phyloP scores from a whole-genome alignment of 495 filamentous ascomycete species.

The Schizothecium vesticola region DNA sequence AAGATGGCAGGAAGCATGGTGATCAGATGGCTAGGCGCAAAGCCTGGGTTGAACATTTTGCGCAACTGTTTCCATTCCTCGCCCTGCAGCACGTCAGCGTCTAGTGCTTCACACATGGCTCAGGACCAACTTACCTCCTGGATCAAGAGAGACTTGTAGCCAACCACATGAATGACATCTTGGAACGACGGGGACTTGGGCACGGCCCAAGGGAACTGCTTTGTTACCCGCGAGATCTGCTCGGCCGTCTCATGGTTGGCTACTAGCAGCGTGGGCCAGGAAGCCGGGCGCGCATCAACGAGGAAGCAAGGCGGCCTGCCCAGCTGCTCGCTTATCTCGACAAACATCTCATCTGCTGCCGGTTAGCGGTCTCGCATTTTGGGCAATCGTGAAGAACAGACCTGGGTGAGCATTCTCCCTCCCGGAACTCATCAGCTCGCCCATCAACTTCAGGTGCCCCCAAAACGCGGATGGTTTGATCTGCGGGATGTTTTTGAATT shows the following conservation, averaged over 20 bases:
- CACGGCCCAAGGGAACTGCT: constrained; percentile 34
- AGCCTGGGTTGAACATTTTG: constrained; percentile 40
- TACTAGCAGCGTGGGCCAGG: constrained; percentile 31
- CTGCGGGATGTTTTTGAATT: constrained; percentile 29
- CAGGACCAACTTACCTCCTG: no score
- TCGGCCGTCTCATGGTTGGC: constrained; percentile 41
- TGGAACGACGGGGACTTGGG: constrained; percentile 38
- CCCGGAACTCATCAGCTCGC: constrained; percentile 15
- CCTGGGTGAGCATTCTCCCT: constrained; percentile 16
- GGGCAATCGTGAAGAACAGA: no score
- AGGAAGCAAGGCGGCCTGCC: constrained; percentile 26
- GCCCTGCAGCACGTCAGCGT: no score
- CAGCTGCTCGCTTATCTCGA: constrained; percentile 17
- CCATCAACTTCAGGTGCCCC: constrained; percentile 26
- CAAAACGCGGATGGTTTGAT: constrained; percentile 25
- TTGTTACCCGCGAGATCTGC: constrained; percentile 35
- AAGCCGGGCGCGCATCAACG: constrained; percentile 34
- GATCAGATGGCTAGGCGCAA: constrained; percentile 38
- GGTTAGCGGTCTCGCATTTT: no score
- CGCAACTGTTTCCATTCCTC: constrained; percentile 38
- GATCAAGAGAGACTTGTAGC: constrained; percentile 32
- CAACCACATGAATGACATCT: constrained; percentile 28
- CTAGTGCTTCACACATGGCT: no score
- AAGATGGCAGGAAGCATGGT: constrained; percentile 35
- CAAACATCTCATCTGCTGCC: constrained; percentile 22